phyloP scores from a whole-genome alignment of 2,329 filamentous ascomycete species.

The Talaromyces sp. region DNA sequence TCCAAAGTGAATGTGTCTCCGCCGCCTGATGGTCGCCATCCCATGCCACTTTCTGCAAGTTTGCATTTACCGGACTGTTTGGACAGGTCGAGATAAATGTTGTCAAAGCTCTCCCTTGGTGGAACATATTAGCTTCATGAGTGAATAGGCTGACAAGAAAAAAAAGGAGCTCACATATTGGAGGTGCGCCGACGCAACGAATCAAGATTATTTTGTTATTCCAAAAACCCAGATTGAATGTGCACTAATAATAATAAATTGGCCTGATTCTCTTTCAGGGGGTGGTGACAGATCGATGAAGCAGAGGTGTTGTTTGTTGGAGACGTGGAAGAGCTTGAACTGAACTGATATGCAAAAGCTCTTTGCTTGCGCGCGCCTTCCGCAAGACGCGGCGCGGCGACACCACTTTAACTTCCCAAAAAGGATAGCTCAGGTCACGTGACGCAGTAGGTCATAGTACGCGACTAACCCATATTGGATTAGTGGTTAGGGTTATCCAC shows the following conservation, averaged over 20 bases:
- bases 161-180: constrained; percentile 28
- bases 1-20: constrained; percentile 94
- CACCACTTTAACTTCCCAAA: constrained; percentile 10
- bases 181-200: constrained; percentile 22
- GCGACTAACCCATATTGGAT: not conserved
- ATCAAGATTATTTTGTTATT: not conserved
- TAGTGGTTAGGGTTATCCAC: not conserved
- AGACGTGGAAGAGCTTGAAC: not conserved
- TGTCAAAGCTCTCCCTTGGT: constrained; percentile 83
- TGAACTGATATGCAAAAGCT: constrained; percentile 2
- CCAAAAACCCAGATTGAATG: no score
- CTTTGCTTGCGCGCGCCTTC: constrained; percentile 4
- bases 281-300: not conserved
- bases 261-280: not conserved
- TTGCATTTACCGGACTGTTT: constrained; percentile 89
- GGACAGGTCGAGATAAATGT: constrained; percentile 93
- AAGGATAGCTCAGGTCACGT: constrained; percentile 3
- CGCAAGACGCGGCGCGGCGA: constrained; percentile 9
- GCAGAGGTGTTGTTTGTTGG: not conserved
- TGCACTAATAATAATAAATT: no score
- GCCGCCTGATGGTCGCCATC: constrained; percentile 85
- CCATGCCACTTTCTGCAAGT: constrained; percentile 88
- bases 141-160: not conserved
- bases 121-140: constrained; percentile 2
- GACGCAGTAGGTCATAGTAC: not conserved